Evolutionary conservation across 371 early-diverging fungal species (phyloP), one percentile per base, ranked within the genome.

Genomic region (Zopfochytrium polystomum): DNA sequence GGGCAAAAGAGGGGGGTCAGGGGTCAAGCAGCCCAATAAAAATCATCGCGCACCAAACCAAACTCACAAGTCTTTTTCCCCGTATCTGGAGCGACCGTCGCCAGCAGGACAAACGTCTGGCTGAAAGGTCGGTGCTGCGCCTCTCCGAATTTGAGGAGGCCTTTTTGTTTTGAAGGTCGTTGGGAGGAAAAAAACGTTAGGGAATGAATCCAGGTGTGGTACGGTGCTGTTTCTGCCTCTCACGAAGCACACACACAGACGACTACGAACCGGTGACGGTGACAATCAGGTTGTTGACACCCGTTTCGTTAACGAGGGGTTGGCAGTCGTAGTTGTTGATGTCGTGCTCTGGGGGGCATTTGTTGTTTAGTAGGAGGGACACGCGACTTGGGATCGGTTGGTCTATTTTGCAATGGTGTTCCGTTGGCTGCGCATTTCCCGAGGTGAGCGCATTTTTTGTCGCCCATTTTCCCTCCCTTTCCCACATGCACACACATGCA

Each of bases 21-120:
- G 13, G 27, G 13, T 23, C 22, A 49, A 13, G 45, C 13, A 13
- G n/a, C 44, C 13, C 35, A 53, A 48, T 6, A 44, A 11, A 7
- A 3, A 22, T 47, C 5, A 44, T 9, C 49, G 45, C 5, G 20
- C 6, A 3, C 7, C 23, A 3, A 15, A 26, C 42, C 7, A 23
- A 2, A 26, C 72, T 44, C 59, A 74, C 74, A 74, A 42, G 55
- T 64, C 20, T 60, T 66, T 35, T 64, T 70, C 13, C 55, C 59
- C 3, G 47, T 3, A 22, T 64, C 60, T 30, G 35, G 52, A 22
- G 64, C 71, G 54, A 74, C 72, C 42, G 82, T 82, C 5, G 86
- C 86, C 54, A 78, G 76, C 45, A 89, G 67, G n/a, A 86, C 77
- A 74, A 89, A 87, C 1, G 84, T 77, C 51, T 89, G 87, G 1